A percentile compares a stretch with the other conserved stretches of the same genome.
Evolutionary conservation across 371 early-diverging fungal genomes (phyloP).

Genomic region (Rhizomucor miehei): DNA sequence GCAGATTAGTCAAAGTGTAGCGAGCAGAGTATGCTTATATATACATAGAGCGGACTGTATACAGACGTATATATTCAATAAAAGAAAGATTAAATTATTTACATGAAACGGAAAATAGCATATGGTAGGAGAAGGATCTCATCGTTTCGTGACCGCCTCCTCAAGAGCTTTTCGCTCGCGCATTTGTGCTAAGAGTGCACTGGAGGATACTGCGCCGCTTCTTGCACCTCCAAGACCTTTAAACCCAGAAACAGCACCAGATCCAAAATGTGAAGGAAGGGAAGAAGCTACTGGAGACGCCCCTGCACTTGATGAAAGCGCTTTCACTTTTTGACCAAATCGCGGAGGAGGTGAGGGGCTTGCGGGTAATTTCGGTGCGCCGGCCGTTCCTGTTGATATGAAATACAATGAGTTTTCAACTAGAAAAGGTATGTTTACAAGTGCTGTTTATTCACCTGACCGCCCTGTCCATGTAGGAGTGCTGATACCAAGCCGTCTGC

Average conservation of each 20-base stretch:
- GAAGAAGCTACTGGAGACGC: not conserved
- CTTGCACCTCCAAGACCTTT: slow-evolving; percentile 12
- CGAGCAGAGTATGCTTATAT: too few relatives aligned
- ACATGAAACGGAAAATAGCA: too few relatives aligned
- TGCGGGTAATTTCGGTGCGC: slow-evolving; percentile 36
- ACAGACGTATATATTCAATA: too few relatives aligned
- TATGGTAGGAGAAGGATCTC: too few relatives aligned
- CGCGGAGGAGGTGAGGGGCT: slow-evolving; percentile 38
- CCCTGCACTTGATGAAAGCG: slow-evolving; percentile 12
- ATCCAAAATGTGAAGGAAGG: slow-evolving; percentile 27
- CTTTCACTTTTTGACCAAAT: slow-evolving; percentile 38
- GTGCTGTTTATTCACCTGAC: slow-evolving; percentile 32
- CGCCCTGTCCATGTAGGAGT: slow-evolving; percentile 73
- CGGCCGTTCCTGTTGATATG: slow-evolving; percentile 36
- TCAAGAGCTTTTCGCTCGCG: slow-evolving; percentile 30
- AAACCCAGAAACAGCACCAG: slow-evolving; percentile 40
- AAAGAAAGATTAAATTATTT: too few relatives aligned
- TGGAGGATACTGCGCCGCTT: slow-evolving; percentile 18
- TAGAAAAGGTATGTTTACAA: not conserved
- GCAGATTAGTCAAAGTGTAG: too few relatives aligned
- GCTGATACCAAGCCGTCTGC: slow-evolving; percentile 38
- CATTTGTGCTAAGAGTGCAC: slow-evolving; percentile 45
- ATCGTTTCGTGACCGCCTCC: too few relatives aligned
- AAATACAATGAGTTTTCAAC: not conserved
- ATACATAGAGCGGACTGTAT: too few relatives aligned